Percentiles rank a stretch among this genome's conserved stretches.
phyloP scores from a whole-genome alignment of 495 filamentous ascomycete species.

The Penicillium coprophilum region DNA sequence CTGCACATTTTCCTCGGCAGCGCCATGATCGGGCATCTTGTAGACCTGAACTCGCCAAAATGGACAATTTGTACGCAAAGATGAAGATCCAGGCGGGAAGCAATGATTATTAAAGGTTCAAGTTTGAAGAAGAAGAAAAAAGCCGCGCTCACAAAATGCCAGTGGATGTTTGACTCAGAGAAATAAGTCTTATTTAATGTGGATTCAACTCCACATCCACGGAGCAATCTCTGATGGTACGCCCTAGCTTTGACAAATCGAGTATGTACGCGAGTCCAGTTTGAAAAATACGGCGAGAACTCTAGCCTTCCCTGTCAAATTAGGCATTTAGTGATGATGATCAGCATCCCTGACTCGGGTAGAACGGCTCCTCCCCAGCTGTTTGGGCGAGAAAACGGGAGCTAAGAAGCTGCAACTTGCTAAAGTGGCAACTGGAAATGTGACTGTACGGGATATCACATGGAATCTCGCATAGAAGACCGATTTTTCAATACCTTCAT shows the following conservation, averaged over 20 bases:
- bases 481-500: not conserved
- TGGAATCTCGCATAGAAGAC: conserved; percentile 8
- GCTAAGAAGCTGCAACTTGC: conserved; percentile 14
- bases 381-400: conserved; percentile 13
- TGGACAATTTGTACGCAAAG: not conserved
- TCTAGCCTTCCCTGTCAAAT: conserved; percentile 16
- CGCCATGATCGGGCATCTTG: conserved; percentile 25
- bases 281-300: conserved; percentile 11
- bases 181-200: conserved; percentile 16
- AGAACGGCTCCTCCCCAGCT: conserved; percentile 25
- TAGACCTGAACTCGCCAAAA: conserved; percentile 6
- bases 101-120: conserved; percentile 14
- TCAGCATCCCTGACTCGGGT: conserved; percentile 22
- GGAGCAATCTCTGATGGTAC: conserved; percentile 16
- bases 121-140: conserved; percentile 6
- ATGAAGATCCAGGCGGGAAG: conserved; percentile 11
- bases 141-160: conserved; percentile 10
- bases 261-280: conserved; percentile 10
- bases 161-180: conserved; percentile 12
- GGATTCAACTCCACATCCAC: conserved; percentile 19
- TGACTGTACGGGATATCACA: conserved; percentile 3
- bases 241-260: conserved; percentile 15
- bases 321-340: conserved; percentile 22
- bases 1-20: conserved; percentile 24
- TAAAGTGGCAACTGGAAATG: conserved; percentile 17